These are phyloP conservation scores for Diaporthe sp. DNA, from an alignment of 2,329 filamentous ascomycete genomes.

Conservation along the genomic window DNA sequence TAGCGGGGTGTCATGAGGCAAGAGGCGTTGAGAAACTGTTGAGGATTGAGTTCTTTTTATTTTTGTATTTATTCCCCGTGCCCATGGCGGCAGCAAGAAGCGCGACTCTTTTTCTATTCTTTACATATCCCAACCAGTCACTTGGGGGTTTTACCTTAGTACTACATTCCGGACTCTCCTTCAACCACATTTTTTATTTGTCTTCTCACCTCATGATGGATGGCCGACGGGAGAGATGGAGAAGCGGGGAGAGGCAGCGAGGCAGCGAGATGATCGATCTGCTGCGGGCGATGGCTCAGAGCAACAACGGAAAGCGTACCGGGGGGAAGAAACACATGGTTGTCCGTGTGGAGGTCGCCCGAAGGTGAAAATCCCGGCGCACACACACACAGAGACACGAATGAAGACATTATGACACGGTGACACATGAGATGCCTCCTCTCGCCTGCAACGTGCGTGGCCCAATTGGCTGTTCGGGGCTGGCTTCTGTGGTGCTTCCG, in stretches of 20 bases:
- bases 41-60: not conserved
- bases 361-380: not conserved
- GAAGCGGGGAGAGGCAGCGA: not conserved
- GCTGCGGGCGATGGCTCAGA: not conserved
- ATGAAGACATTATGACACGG: slow-evolving; percentile 19
- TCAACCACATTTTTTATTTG: slow-evolving; percentile 21
- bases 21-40: slow-evolving; percentile 24
- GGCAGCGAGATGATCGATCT: not conserved
- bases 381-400: slow-evolving; percentile 2
- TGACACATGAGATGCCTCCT: not conserved
- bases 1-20: slow-evolving; percentile 7
- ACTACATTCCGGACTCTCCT: slow-evolving; percentile 25
- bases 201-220: slow-evolving; percentile 24
- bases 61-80: slow-evolving; percentile 32
- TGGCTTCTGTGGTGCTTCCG: slow-evolving; percentile 9
- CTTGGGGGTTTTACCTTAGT: slow-evolving; percentile 14
- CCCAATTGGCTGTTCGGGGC: not conserved
- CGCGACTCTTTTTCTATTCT: slow-evolving; percentile 29
- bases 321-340: not conserved
- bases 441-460: not conserved
- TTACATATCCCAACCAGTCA: slow-evolving; percentile 31
- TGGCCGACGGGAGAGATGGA: not conserved
- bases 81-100: slow-evolving; percentile 33
- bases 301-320: not conserved
- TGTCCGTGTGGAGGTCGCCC: not conserved